Evolutionary conservation across 192 early-diverging fungal genomes (phyloP), one percentile per base, ranked within the genome.

Genomic region (Chytriomyces sp.): DNA sequence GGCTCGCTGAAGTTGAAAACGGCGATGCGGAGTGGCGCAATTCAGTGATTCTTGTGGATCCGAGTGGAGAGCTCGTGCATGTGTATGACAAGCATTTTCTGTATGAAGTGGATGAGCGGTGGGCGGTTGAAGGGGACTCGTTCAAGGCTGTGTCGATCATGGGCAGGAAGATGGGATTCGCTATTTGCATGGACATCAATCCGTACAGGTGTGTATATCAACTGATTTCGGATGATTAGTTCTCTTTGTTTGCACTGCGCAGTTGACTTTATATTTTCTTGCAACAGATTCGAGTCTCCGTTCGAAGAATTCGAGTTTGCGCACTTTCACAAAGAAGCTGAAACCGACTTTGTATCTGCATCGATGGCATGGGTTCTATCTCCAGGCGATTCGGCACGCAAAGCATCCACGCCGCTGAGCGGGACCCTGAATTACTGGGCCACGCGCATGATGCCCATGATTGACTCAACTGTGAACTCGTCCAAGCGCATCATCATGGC

Each of bases 181-280:
- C 91, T 5, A 94, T 94, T 8, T 94, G 93, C 67, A 94, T 95
- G 93, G 93, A 95, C 81, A 43, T 95, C 20, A 95, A 94, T 71
- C 93, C 93, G 5, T 92, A 90, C 64, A 57, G 20, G 53, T 57
- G 53, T 35, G 35, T 35, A 35, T 35, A 35, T 35, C 35, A 35
- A 35, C 28, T 35, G 28, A 35, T 35, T 35, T 35, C 28, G 28
- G 2, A 0, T 1, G 28, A 57, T 11, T 18, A 57, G 53, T 57
- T 57, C 20, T 20, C 20, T 3, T 1, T 57, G 2, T 20, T 57
- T 57, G 53, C 53, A 20, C 20, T 20, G 13, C 3, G 13, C 13
- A 8, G 20, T 5, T 57, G 20, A n/a, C 16, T 57, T 57, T 4
- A 57, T 57, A n/a, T n/a, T 57, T 13, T 20, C 2, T 13, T 20